phyloP scores from a whole-genome alignment of 2,329 filamentous ascomycete genomes.

The Sporothrix mexicana region DNA sequence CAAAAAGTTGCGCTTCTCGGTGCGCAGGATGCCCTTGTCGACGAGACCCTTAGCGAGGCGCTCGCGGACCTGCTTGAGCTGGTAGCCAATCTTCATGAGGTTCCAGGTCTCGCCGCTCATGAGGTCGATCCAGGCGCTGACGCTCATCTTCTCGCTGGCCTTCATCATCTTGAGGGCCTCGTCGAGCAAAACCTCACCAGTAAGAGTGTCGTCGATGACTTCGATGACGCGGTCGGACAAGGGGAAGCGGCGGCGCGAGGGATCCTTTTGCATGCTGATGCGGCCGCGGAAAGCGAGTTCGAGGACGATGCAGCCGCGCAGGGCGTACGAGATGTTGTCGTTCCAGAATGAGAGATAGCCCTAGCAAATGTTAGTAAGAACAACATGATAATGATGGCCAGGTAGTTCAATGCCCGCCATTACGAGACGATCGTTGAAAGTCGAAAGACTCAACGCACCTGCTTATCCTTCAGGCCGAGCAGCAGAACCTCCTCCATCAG shows the following conservation, averaged over 20 bases:
- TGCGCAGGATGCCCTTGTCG: conserved; percentile 97
- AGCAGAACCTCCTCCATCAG: conserved; percentile 98
- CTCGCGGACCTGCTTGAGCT: conserved; percentile 98
- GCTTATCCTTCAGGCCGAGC: conserved; percentile 96
- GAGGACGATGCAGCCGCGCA: conserved; percentile 97
- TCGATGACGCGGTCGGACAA: conserved; percentile 93
- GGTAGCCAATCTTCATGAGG: conserved; percentile 99
- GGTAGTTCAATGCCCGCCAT: neutral
- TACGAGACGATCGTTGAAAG: neutral
- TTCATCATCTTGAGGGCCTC: conserved; percentile 99
- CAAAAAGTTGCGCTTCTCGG: conserved; percentile 98
- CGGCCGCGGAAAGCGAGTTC: conserved; percentile 95
- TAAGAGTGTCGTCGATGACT: conserved; percentile 94
- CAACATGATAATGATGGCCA: neutral
- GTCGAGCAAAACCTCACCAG: conserved; percentile 94
- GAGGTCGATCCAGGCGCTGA: conserved; percentile 97
- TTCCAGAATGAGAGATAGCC: conserved; percentile 99
- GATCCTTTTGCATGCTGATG: conserved; percentile 98
- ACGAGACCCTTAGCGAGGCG: conserved; percentile 95
- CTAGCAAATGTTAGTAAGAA: conserved; percentile 53
- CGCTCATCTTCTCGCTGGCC: conserved; percentile 99
- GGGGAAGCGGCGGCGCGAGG: conserved; percentile 87
- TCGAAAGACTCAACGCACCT: conserved; percentile 61
- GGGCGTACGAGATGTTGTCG: conserved; percentile 98
- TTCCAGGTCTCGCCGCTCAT: conserved; percentile 99